Base-by-base conservation (phyloP, 768 basidiomycete genomes). In the Amanita rubescens region DNA sequence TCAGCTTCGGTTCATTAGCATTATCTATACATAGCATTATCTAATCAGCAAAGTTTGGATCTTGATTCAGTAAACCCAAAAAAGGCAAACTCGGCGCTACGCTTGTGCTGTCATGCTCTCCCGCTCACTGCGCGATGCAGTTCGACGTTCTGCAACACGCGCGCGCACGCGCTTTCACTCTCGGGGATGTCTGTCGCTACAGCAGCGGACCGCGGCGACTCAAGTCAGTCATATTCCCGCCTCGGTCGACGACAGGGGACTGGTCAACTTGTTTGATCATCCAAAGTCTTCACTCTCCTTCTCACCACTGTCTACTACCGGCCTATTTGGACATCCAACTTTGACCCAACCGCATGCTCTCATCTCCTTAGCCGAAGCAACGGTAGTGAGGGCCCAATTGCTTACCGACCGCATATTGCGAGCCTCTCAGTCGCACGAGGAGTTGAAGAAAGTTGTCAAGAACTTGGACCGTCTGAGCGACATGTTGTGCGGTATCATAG, bases 381-480 rank as follows among this genome's bases (percentile, higher is more conserved):
- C 94, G 15, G 75, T 94, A 24, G 67, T 81, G 14, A 86, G 91
- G 41, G 94, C 92, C 5, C 80, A 84, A 57, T 69, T 88, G 27
- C 76, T 98, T 50, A 94, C 95, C 14, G 79, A 86, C 53, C 84
- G 96, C 39, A 90, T 98, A 22, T 69, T 88, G 47, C 77, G 79
- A 12, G 86, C 90, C 8, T 75, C 81, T 62, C 76, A 87, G 62
- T 86, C 87, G 3, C 76, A 81, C 34, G 69, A 75, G 49, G 94
- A 95, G 67, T 74, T 95, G 45, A 73, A 84, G 56, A 80, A 85
- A 68, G 92, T 92, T 9, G 90, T 97, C 56, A 97, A 97, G 76
- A 96, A 95, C 67, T 71, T 99, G 56, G 96, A 99, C 73, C 77
- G 95, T 57, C 82, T 99, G 60, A 97, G 94, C 65, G 94, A 99